Conservation (phyloP, 2,329 filamentous ascomycete species). For the Plectosphaerella sp. region DNA sequence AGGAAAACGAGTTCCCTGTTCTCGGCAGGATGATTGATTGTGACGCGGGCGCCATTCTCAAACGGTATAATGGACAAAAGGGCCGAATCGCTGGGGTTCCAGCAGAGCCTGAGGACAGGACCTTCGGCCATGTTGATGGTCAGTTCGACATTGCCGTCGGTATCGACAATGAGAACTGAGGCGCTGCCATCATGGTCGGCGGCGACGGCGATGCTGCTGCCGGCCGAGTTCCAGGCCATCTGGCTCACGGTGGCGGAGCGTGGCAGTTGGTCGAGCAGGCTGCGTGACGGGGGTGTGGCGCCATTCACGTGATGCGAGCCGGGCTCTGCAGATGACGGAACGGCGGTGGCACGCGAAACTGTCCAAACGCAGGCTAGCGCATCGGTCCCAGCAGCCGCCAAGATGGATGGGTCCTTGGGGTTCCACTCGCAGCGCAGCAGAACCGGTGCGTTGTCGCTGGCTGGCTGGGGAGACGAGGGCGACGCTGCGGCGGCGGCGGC, state of each 20-base stretch:
- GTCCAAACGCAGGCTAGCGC: slow-evolving; percentile 68
- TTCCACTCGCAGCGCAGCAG: slow-evolving; percentile 67
- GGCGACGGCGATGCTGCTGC: slow-evolving; percentile 51
- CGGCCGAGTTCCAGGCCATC: slow-evolving; percentile 57
- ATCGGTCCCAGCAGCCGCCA: slow-evolving; percentile 66
- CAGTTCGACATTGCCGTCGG: slow-evolving; percentile 46
- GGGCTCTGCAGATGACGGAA: slow-evolving; percentile 4
- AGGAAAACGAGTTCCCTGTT: slow-evolving; percentile 42
- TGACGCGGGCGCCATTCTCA: slow-evolving; percentile 49
- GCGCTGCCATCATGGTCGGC: slow-evolving; percentile 50
- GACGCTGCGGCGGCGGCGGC: slow-evolving; percentile 28
- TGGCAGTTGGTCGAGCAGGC: slow-evolving; percentile 49
- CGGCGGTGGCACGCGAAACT: slow-evolving; percentile 48
- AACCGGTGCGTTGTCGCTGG: slow-evolving; percentile 43
- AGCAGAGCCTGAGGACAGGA: slow-evolving; percentile 58
- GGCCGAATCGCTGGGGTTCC: slow-evolving; percentile 52
- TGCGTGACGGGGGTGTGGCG: slow-evolving; percentile 34
- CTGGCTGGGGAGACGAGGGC: slow-evolving; percentile 28
- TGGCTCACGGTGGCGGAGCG: slow-evolving; percentile 50
- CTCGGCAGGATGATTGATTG: slow-evolving; percentile 27
- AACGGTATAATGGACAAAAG: slow-evolving; percentile 55
- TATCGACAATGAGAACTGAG: slow-evolving; percentile 50
- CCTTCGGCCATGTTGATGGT: slow-evolving; percentile 54
- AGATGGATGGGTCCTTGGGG: slow-evolving; percentile 58
- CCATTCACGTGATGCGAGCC: slow-evolving; percentile 36